Base-by-base conservation (phyloP, 306 rosid genomes). In the Rosa multiflora region DNA sequence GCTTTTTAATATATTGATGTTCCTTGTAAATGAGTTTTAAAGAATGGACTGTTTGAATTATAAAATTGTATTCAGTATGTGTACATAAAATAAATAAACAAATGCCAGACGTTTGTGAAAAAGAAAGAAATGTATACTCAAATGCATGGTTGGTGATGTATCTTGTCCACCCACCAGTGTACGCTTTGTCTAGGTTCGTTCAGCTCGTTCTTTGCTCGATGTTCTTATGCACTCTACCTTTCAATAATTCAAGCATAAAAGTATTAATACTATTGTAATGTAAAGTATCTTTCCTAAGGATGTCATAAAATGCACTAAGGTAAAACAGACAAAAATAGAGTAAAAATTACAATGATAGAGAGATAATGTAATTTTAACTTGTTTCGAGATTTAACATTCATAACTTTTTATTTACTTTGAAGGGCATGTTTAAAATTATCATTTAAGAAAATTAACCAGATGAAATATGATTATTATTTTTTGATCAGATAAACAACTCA, bases 81-180 rank as follows among this genome's bases (percentile, higher is more conserved):
- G 68, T 29, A 13, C 42, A 0, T 13, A 29, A 23, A 71, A 26
- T 0, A 44, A 6, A 66, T 40, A 39, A 72, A 40, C 3, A 55
- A 37, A 44, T 42, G 40, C 17, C 37, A 78, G 68, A 29, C 5
- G 21, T 43, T 4, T 14, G 64, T 29, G 79, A 47, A 29, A 37
- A 49, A 20, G 64, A 47, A 40, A 73, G 62, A 71, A 79, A 40
- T 8, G 26, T 2, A 4, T 11, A 59, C 47, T 66, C 12, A 66
- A 63, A 66, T 66, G 46, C 29, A 43, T 8, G 58, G 49, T 58
- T 29, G 77, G 70, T 59, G 58, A 39, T 39, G 69, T 80, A 58
- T n/a, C 23, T 42, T 43, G 83, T 52, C 52, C 83, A 40, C 73
- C 58, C 75, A 73, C 49, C 62, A 20, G 72, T 61, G 7, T 70